Evolutionary conservation across 2,329 filamentous ascomycete species (phyloP), one percentile per base, ranked within the genome.

Genomic region (Ascochyta pisi): DNA sequence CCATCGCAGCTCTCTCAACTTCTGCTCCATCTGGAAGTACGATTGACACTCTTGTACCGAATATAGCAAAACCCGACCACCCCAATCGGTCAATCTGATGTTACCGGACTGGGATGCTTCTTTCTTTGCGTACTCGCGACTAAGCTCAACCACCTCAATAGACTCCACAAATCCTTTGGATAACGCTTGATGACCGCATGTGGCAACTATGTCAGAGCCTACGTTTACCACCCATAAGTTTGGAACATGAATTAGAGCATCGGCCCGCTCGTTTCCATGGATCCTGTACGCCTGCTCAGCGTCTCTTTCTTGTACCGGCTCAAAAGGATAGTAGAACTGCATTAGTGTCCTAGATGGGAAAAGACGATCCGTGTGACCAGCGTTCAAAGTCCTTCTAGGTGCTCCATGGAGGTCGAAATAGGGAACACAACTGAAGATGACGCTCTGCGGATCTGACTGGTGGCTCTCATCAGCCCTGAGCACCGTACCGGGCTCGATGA

Each of bases 401-500:
- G 51, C 54, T 9, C 52, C 41, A 15, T 62, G 60, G 3, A 71
- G 56, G 9, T 63, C 53, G 27, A 70, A 68, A 34, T 69, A 69
- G 4, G 69, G 72, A 12, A 71, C 45, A 40, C 69, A 74, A 26
- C 65, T 67, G 56, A 73, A 73, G 6, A 70, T 73, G 39, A 66
- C 66, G 1, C 65, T 66, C 13, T 63, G 46, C 24, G 64, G 47
- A 23, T 69, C 64, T 0, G 60, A 5, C 34, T 58, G 52, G 8
- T 63, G 37, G 8, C 42, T 57, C 27, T 70, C 67, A 31, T 74
- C 71, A 6, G 54, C 68, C 42, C 71, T 63, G 12, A 74, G 33
- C 9, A 74, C 66, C 3, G 70, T 71, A 7, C 72, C 72, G 7
- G 70, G 69, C 43, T 74, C 69, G n/a, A 74, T 67, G 47, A 70